Conservation (phyloP, 371 early-diverging fungal species). For the Blastocladiella emersonii region DNA sequence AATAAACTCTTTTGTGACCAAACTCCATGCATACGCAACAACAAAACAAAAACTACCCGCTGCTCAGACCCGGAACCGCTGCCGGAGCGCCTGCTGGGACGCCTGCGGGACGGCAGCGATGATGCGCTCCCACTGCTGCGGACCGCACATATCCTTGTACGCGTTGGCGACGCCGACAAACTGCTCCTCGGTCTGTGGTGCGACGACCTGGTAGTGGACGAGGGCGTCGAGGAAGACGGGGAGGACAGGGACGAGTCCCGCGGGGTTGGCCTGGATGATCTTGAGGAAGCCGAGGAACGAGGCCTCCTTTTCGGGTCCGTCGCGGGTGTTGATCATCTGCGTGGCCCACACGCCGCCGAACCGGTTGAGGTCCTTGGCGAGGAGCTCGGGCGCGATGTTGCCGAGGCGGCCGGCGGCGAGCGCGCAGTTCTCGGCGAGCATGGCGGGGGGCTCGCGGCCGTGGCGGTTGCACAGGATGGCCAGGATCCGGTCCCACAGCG, state of each 20-base stretch:
- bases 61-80: too few species aligned
- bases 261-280: slow-evolving; percentile 73
- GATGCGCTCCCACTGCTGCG: not conserved
- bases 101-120: too few species aligned
- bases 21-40: too few species aligned
- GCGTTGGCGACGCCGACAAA: not conserved
- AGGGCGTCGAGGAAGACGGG: not conserved
- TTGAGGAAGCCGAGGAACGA: slow-evolving; percentile 84
- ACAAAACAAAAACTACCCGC: too few species aligned
- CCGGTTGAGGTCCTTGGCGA: slow-evolving; percentile 58
- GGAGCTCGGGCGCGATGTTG: slow-evolving; percentile 56
- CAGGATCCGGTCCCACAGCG: slow-evolving; percentile 63
- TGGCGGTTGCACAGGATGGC: slow-evolving; percentile 52
- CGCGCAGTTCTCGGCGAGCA: slow-evolving; percentile 76
- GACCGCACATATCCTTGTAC: not conserved
- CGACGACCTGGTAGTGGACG: not conserved
- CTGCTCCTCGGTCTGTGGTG: not conserved
- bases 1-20: too few species aligned
- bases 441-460: slow-evolving; percentile 31
- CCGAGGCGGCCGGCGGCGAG: slow-evolving; percentile 89
- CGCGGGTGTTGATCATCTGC: slow-evolving; percentile 23
- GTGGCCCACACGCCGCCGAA: slow-evolving; percentile 38
- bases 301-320: slow-evolving; percentile 85
- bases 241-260: slow-evolving; percentile 47
- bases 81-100: too few species aligned